phyloP scores from a whole-genome alignment of 805 yeast species.

The Yamadazyma insecticola region DNA sequence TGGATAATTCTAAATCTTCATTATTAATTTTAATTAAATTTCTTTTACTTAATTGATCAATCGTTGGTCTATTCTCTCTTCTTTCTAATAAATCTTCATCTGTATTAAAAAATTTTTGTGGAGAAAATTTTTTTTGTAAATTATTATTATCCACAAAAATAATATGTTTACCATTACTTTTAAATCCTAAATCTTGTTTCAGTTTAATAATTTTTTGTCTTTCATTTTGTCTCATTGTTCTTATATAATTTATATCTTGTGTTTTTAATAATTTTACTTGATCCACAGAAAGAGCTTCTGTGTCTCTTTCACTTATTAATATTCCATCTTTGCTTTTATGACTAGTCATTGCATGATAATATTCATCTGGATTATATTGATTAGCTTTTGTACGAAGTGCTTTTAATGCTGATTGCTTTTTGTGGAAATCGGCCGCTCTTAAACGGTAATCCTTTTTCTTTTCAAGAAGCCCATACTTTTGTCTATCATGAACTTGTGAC shows the following conservation, averaged over 20 bases:
- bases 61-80: constrained; percentile 67
- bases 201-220: constrained; percentile 57
- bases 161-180: constrained; percentile 70
- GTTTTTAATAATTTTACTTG: constrained; percentile 82
- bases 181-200: constrained; percentile 44
- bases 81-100: constrained; percentile 56
- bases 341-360: constrained; percentile 87
- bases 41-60: constrained; percentile 49
- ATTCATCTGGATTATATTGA: constrained; percentile 88
- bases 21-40: constrained; percentile 24
- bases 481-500: constrained; percentile 74
- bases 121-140: constrained; percentile 53
- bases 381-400: constrained; percentile 68
- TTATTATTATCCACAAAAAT: constrained; percentile 71
- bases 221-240: constrained; percentile 72
- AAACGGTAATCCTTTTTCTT: constrained; percentile 62
- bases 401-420: constrained; percentile 61
- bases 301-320: constrained; percentile 59
- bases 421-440: constrained; percentile 54
- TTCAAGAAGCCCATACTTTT: constrained; percentile 79
- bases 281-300: constrained; percentile 57
- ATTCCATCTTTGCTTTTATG: constrained; percentile 71
- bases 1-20: constrained; percentile 19
- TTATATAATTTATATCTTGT: constrained; percentile 84
- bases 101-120: constrained; percentile 67